A percentile compares a stretch with the other conserved stretches of the same genome.
phyloP scores from a whole-genome alignment of 176 grass and related monocot genomes.

The Echinochloa phyllopogon region DNA sequence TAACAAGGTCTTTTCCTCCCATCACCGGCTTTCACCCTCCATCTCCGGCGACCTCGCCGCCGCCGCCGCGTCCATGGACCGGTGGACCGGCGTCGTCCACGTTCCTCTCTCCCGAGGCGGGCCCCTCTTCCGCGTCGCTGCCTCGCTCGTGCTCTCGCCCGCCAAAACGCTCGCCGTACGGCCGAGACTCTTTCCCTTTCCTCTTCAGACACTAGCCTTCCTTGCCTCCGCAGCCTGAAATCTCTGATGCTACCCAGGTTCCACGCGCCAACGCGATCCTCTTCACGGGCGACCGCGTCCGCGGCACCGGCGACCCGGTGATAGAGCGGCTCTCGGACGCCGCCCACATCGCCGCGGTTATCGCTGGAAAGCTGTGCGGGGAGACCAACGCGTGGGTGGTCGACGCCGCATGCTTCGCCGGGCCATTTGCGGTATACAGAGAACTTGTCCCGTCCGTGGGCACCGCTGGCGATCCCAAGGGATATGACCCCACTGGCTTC shows the following conservation, averaged over 20 bases:
- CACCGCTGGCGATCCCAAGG: constrained; percentile 61
- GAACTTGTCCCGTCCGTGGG: constrained; percentile 66
- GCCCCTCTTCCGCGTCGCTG: constrained; percentile 52
- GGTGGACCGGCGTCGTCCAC: constrained; percentile 72
- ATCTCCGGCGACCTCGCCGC: constrained; percentile 29
- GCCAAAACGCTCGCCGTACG: constrained; percentile 68
- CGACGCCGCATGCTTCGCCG: constrained; percentile 71
- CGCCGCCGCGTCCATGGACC: constrained; percentile 56
- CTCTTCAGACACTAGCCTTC: not conserved
- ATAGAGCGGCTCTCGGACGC: constrained; percentile 77
- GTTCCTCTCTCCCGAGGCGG: constrained; percentile 41
- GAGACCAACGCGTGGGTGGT: constrained; percentile 79
- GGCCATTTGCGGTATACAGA: constrained; percentile 69
- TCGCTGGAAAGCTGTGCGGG: constrained; percentile 58
- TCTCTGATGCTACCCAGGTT: constrained; percentile 44
- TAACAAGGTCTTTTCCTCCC: constrained; percentile 23
- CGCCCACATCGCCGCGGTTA: constrained; percentile 48
- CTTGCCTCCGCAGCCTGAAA: not conserved
- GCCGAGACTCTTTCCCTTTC: not conserved
- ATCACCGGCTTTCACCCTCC: not conserved
- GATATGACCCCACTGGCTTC: constrained; percentile 71
- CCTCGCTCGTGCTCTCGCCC: constrained; percentile 66
- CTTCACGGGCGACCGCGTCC: constrained; percentile 78
- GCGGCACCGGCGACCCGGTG: constrained; percentile 57
- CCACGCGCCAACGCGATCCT: constrained; percentile 78